Percentiles rank a stretch among this genome's conserved stretches.
phyloP scores from a whole-genome alignment of 768 basidiomycete species.

The Leccinum incarnatum region DNA sequence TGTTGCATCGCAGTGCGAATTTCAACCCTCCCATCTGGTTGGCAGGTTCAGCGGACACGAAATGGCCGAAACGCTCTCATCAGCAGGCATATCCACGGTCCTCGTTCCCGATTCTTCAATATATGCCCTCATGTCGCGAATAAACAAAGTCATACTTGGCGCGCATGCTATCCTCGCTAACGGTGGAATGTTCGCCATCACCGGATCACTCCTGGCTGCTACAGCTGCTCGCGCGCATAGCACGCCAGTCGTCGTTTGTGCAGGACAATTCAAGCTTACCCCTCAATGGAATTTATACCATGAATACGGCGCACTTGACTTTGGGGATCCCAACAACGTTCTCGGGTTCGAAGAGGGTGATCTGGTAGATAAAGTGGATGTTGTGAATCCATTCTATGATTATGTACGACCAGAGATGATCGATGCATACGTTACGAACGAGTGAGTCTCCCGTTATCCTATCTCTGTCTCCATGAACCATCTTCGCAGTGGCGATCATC shows the following conservation, averaged over 20 bases:
- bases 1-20: slow-evolving; percentile 2
- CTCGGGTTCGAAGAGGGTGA: slow-evolving; percentile 74
- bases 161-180: slow-evolving; percentile 96
- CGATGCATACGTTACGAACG: slow-evolving; percentile 93
- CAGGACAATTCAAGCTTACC: slow-evolving; percentile 95
- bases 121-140: slow-evolving; percentile 93
- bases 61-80: slow-evolving; percentile 79
- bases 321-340: slow-evolving; percentile 66
- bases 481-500: slow-evolving; percentile 81
- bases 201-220: slow-evolving; percentile 81
- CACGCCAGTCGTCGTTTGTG: slow-evolving; percentile 90
- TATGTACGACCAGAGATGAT: slow-evolving; percentile 92
- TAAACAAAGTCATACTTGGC: slow-evolving; percentile 94
- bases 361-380: slow-evolving; percentile 84
- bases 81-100: slow-evolving; percentile 85
- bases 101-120: slow-evolving; percentile 96
- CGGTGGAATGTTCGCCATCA: slow-evolving; percentile 90
- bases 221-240: slow-evolving; percentile 86
- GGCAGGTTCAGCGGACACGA: slow-evolving; percentile 78
- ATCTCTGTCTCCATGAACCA: slow-evolving; percentile 7
- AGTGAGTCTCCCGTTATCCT: slow-evolving; percentile 56
- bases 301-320: slow-evolving; percentile 81
- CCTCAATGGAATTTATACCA: slow-evolving; percentile 88
- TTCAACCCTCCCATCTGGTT: not conserved
- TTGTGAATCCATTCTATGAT: slow-evolving; percentile 95